Evolutionary conservation across 495 filamentous ascomycete species (phyloP), one percentile per base, ranked within the genome.

Genomic region (Annulohypoxylon stygium): DNA sequence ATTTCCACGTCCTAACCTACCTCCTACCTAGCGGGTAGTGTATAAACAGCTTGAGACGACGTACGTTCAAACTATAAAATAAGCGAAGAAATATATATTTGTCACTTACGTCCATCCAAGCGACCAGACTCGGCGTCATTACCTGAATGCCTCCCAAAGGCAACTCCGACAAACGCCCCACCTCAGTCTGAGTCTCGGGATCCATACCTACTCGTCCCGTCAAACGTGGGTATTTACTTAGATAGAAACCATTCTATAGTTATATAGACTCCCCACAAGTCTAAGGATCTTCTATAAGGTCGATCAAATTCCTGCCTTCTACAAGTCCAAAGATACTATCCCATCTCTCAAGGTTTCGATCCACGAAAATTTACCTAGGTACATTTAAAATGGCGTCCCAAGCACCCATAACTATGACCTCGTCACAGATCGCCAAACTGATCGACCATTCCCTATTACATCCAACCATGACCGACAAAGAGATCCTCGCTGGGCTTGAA

Each of bases 371-470:
- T 26, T 8, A 3, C 3, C 6, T 5, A n/a, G n/a, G n/a, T n/a
- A 37, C 16, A 23, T 18, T 16, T n/a, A 65, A 33, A 10, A 80
- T 78, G 68, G 43, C 70, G 26, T 60, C 63, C 12, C 58, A 70
- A 16, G 68, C 58, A 68, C 82, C 80, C n/a, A 80, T 87, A 66
- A 79, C 79, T n/a, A 82, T 87, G 33, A 84, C 84, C n/a, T 81
- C 88, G 2, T 54, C 79, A 26, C 83, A 87, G 61, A 75, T 89
- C 20, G 86, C 88, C 67, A 88, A 88, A 67, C 81, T 82, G 75
- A 89, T 90, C 74, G 88, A 90, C 76, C 87, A 90, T 75, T 89
- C 86, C 51, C 82, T 90, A 34, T 81, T 90, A 2, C 86, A 89
- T 70, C 89, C 87, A n/a, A 87, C 84, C 33, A 84, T 88, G 82